Evolutionary conservation across 1,284 basidiomycete species (phyloP).

Genomic region (Prillingera fragicola): DNA sequence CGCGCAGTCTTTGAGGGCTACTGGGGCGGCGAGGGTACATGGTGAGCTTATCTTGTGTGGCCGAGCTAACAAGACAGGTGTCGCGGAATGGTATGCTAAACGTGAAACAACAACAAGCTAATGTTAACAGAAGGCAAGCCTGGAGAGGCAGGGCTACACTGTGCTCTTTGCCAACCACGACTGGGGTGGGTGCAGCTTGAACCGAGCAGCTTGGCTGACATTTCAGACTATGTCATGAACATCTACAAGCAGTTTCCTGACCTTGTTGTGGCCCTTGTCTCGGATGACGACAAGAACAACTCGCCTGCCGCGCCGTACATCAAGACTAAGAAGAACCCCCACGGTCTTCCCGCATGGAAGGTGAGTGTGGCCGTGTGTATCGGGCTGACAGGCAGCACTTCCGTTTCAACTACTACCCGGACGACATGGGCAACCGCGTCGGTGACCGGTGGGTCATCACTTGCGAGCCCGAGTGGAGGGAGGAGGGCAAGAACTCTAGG

Average conservation of each 20-base stretch:
- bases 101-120: no score
- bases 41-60: background rate
- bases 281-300: constrained; percentile 1
- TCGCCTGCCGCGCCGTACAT: background rate
- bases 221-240: background rate
- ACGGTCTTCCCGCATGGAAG: constrained; percentile 7
- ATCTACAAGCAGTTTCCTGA: constrained; percentile 6
- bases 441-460: constrained; percentile 6
- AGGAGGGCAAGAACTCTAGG: background rate
- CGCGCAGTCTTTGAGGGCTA: constrained; percentile 1
- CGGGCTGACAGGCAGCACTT: constrained; percentile 3
- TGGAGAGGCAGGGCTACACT: constrained; percentile 5
- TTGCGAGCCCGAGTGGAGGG: constrained; percentile 7
- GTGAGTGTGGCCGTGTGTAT: background rate
- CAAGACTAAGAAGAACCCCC: constrained; percentile 1
- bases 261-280: background rate
- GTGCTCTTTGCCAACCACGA: constrained; percentile 1
- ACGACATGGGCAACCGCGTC: background rate
- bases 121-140: no score
- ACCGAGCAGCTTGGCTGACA: background rate
- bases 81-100: constrained; percentile 3
- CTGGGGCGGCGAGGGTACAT: constrained; percentile 5
- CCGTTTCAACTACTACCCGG: constrained; percentile 6
- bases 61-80: background rate
- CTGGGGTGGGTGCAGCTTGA: constrained; percentile 1